Conservation (phyloP, 2,329 filamentous ascomycete genomes). For the Talaromyces albobiverticillius region DNA sequence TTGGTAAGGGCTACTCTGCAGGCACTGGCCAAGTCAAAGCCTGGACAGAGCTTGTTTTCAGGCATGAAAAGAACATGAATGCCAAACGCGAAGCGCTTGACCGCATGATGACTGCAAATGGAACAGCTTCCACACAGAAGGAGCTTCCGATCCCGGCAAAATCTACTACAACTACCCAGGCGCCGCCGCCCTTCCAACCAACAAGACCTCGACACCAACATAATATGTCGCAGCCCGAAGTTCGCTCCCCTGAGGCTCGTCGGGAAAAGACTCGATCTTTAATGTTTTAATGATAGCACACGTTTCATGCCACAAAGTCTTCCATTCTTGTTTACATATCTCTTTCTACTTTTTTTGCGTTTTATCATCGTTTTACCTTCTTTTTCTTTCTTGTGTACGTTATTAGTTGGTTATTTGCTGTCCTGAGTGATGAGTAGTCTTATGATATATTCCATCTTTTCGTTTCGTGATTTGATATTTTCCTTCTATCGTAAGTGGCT, state of each 20-base stretch:
- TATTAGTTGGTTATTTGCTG: slow-evolving; percentile 6
- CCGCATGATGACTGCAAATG: slow-evolving; percentile 19
- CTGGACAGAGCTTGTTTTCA: slow-evolving; percentile 63
- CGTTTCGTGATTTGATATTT: slow-evolving; percentile 10
- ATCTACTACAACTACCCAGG: slow-evolving; percentile 26
- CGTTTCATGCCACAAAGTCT: slow-evolving; percentile 4
- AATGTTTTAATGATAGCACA: slow-evolving; percentile 32
- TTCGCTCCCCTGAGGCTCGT: slow-evolving; percentile 32
- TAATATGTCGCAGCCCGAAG: slow-evolving; percentile 39
- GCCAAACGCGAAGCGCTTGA: slow-evolving; percentile 28
- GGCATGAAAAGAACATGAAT: slow-evolving; percentile 41
- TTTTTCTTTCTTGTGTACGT: slow-evolving; percentile 7
- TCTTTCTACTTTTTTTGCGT: slow-evolving; percentile 7
- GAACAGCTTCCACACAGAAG: slow-evolving; percentile 15
- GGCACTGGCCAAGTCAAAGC: slow-evolving; percentile 47
- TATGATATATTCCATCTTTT: background rate
- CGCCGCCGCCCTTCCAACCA: slow-evolving; percentile 30
- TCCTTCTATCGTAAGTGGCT: too few species aligned
- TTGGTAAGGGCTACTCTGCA: slow-evolving; percentile 53
- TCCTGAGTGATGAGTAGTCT: slow-evolving; percentile 10
- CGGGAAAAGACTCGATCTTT: slow-evolving; percentile 42
- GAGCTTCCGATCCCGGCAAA: slow-evolving; percentile 16
- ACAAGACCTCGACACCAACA: slow-evolving; percentile 36
- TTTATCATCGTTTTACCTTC: slow-evolving; percentile 4
- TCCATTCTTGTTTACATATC: slow-evolving; percentile 16